These are phyloP conservation scores for Letharia columbiana DNA, from an alignment of 495 filamentous ascomycete genomes.

Conservation along the genomic window DNA sequence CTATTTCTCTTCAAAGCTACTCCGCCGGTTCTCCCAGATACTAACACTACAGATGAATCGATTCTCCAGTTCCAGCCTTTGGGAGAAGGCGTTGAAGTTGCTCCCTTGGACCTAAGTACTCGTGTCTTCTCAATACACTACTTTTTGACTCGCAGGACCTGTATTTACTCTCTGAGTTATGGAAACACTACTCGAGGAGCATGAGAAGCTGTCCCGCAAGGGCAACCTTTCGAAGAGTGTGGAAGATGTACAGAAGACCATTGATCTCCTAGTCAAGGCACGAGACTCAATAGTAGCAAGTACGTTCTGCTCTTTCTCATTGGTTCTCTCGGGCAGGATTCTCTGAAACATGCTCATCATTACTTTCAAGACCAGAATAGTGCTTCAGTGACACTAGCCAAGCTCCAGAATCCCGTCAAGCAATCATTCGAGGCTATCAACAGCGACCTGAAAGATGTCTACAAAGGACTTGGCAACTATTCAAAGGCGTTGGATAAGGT, in stretches of 20 bases:
- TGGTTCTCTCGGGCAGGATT: not conserved
- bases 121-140: constrained; percentile 1
- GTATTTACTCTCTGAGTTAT: constrained; percentile 32
- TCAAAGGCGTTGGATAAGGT: constrained; percentile 78
- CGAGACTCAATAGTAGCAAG: constrained; percentile 59
- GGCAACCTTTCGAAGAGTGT: constrained; percentile 62
- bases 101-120: not conserved
- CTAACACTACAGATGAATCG: not conserved
- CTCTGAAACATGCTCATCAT: constrained; percentile 18
- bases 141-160: not conserved
- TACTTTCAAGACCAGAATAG: constrained; percentile 52
- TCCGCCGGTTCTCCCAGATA: not conserved
- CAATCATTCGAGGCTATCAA: constrained; percentile 68
- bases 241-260: constrained; percentile 68
- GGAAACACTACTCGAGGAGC: constrained; percentile 65
- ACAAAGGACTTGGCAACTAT: constrained; percentile 69
- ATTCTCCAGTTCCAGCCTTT: constrained; percentile 12
- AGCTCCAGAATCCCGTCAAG: constrained; percentile 75
- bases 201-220: constrained; percentile 58
- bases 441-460: constrained; percentile 68
- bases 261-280: constrained; percentile 64
- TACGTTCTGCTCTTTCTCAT: constrained; percentile 29
- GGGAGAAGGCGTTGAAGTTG: constrained; percentile 12
- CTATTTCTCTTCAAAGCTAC: not conserved
- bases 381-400: constrained; percentile 62